Base-by-base conservation (phyloP, 192 early-diverging fungal species). In the Spizellomyces punctatus region DNA sequence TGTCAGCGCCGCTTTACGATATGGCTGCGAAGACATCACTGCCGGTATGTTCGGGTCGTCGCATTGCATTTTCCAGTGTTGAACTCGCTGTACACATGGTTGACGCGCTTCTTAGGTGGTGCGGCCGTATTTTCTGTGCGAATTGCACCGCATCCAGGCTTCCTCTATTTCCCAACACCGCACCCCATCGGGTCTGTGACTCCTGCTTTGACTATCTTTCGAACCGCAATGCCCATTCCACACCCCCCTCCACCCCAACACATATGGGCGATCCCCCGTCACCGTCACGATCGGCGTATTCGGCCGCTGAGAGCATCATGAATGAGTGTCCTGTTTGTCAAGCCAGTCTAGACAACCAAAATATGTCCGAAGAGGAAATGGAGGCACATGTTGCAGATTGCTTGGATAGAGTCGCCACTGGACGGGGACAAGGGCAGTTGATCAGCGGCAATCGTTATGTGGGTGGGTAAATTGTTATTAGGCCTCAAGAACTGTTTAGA, bases 121-220 rank as follows among this genome's bases (percentile, higher is more conserved):
- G 95, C 84, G 95, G 95, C 7, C 78, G 86, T 42, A 81, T 96
- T 57, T 91, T 93, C 44, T 96, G 95, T 76, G 92, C 92, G 71
- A 78, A 72, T 17, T 96, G 93, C 78, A 91, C 90, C 6, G 83
- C 84, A 6, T 89, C 43, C 72, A 83, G 46, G 14, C 44, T 63
- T 6, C 80, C 77, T 48, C 67, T 92, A 19, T 79, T 83, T 4
- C 76, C 83, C 67, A 83, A 63, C 52, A 80, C 77, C 73, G 45
- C 63, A 8, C 72, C 69, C 21, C 77, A 86, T 12, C 86, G 90
- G 42, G 88, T 83, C n/a, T 91, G 90, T 75, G 78, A 83, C 49
- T 48, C 78, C 14, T 91, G 89, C 68, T 77, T 68, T 12, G 59
- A 49, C 14, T 63, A 79, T 6, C 62, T 89, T 4, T 75, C 72